Evolutionary conservation across 2,329 filamentous ascomycete genomes (phyloP).

Genomic region (Pseudopyricularia cyperi): DNA sequence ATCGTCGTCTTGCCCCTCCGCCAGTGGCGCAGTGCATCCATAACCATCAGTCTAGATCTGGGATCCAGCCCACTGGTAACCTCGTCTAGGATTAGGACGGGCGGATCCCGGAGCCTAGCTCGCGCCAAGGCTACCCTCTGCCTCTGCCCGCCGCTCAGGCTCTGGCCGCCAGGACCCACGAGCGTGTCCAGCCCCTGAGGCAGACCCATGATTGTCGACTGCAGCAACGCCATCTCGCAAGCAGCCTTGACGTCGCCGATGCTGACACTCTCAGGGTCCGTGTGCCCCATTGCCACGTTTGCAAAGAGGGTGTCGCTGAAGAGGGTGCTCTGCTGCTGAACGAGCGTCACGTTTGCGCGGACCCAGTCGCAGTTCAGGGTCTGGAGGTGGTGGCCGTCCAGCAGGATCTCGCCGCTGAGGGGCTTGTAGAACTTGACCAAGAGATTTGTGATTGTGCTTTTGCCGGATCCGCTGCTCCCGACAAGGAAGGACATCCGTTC

Average conservation of each 20-base stretch:
- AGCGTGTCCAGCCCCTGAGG: slow-evolving; percentile 59
- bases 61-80: slow-evolving; percentile 76
- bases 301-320: slow-evolving; percentile 69
- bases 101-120: slow-evolving; percentile 62
- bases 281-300: slow-evolving; percentile 59
- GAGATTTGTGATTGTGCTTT: slow-evolving; percentile 76
- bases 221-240: slow-evolving; percentile 54
- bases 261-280: slow-evolving; percentile 20
- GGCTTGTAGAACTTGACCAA: slow-evolving; percentile 67
- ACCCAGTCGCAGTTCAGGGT: slow-evolving; percentile 58
- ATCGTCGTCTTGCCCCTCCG: slow-evolving; percentile 73
- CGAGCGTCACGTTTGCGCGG: slow-evolving; percentile 60
- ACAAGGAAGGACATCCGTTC: slow-evolving; percentile 70
- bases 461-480: slow-evolving; percentile 80
- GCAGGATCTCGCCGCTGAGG: slow-evolving; percentile 45
- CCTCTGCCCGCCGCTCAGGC: slow-evolving; percentile 72
- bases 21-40: slow-evolving; percentile 68
- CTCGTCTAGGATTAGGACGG: slow-evolving; percentile 78
- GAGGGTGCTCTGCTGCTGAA: slow-evolving; percentile 70
- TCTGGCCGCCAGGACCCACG: slow-evolving; percentile 55
- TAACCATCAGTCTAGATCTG: slow-evolving; percentile 51
- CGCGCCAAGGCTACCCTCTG: slow-evolving; percentile 73
- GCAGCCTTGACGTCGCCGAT: slow-evolving; percentile 45
- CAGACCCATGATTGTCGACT: slow-evolving; percentile 51
- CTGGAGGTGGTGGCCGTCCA: slow-evolving; percentile 55